Percentiles rank a stretch among this genome's conserved stretches.
These are phyloP conservation scores for Carpinus fangiana DNA, from an alignment of 306 rosid species.

Conservation along the genomic window DNA sequence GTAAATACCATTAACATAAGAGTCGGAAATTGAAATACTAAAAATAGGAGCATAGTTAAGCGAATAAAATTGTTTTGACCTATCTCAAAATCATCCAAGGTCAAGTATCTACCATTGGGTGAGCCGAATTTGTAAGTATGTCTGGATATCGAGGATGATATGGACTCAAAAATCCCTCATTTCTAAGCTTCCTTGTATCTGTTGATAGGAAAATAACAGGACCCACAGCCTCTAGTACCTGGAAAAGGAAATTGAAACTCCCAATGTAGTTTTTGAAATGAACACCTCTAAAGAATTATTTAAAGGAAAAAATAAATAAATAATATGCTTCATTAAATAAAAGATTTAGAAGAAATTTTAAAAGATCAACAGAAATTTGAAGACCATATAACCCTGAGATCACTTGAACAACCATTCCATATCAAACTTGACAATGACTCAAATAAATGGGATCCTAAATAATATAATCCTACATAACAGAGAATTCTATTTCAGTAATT, in stretches of 20 bases:
- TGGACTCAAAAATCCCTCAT: slow-evolving; percentile 97
- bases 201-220: slow-evolving; percentile 92
- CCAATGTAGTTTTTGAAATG: not conserved
- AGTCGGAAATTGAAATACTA: slow-evolving; percentile 1
- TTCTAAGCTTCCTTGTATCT: slow-evolving; percentile 96
- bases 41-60: not conserved
- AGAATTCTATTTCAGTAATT: not conserved
- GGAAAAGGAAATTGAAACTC: slow-evolving; percentile 23
- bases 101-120: slow-evolving; percentile 72
- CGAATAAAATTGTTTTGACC: not conserved
- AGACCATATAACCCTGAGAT: not conserved
- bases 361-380: not conserved
- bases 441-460: slow-evolving; percentile 1
- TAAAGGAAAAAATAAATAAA: not conserved
- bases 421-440: not conserved
- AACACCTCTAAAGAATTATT: not conserved
- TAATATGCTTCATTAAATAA: not conserved
- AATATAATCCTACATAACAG: not conserved
- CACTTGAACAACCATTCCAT: not conserved
- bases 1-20: slow-evolving; percentile 13
- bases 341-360: not conserved
- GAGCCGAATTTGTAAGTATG: slow-evolving; percentile 98
- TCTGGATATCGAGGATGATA: slow-evolving; percentile 99
- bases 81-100: not conserved
- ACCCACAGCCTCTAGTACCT: slow-evolving; percentile 98